phyloP scores from a whole-genome alignment of 306 rosid species.

The Glycine latifolia region DNA sequence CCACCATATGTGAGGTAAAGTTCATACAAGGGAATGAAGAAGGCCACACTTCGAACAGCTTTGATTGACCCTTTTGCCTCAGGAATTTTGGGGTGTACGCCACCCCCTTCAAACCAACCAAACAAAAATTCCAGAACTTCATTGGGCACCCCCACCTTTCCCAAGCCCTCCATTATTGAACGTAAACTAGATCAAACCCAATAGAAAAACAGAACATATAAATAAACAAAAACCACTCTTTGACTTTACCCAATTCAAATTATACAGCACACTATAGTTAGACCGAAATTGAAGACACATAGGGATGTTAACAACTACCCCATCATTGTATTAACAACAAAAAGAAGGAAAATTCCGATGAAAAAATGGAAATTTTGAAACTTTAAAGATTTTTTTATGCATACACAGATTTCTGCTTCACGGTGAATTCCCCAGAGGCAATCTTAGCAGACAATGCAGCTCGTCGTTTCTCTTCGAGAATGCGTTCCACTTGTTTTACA shows the following conservation, averaged over 20 bases:
- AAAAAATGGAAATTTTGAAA: conserved; percentile 33
- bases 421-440: conserved; percentile 86
- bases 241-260: conserved; percentile 32
- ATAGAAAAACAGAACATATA: conserved; percentile 17
- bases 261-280: not conserved
- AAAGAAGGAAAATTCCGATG: not conserved
- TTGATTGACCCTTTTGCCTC: conserved; percentile 82
- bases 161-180: conserved; percentile 63
- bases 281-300: conserved; percentile 12
- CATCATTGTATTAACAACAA: not conserved
- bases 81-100: conserved; percentile 66
- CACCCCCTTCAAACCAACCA: conserved; percentile 54
- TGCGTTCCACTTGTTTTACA: conserved; percentile 55
- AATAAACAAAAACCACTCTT: conserved; percentile 11
- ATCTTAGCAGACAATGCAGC: conserved; percentile 78
- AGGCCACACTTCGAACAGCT: conserved; percentile 82
- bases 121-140: conserved; percentile 66
- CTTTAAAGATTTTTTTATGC: conserved; percentile 18
- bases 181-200: conserved; percentile 66
- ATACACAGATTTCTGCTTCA: conserved; percentile 69
- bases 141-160: conserved; percentile 74
- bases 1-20: conserved; percentile 94
- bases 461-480: conserved; percentile 61
- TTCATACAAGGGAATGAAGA: conserved; percentile 88
- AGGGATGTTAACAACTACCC: conserved; percentile 26